Evolutionary conservation across 352 stramenopile genomes (phyloP), one percentile per base, ranked within the genome.

Genomic region (Globisporangium megalacanthum): DNA sequence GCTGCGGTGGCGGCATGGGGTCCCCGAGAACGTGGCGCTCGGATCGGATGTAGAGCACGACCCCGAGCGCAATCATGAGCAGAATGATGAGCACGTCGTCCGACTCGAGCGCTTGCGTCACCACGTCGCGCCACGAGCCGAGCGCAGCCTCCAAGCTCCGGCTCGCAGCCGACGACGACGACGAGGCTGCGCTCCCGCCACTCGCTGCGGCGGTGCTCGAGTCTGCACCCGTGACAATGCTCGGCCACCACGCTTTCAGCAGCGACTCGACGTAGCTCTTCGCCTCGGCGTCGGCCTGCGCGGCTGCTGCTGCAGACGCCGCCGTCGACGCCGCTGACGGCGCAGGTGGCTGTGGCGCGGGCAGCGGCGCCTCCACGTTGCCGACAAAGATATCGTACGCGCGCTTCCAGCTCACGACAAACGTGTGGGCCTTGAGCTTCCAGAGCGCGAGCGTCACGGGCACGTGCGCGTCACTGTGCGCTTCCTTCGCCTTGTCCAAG

Each of bases 391-490:
- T 74, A 25, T 88, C 65, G 66, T 70, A 91, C 77, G 70, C 79
- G 20, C 66, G 72, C 33, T 76, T 79, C 81, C 79, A 93, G 2
- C 60, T 70, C n/a, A 63, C 54, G 5, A 84, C 37, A 36, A 58
- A 61, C 60, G 81, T 78, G 60, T 93, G 80, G 25, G 61, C 65
- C n/a, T 73, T 72, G 64, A 92, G 61, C 49, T 94, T 94, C 79
- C 79, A 92, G 35, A 95, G 63, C 31, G 86, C 88, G n/a, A 97
- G 61, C 19, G 73, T 87, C 15, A 89, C 79, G 0, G 88, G 87
- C 14, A 93, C 87, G 39, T 75, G 67, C 1, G 89, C 88, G 46
- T 97, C 89, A 20, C 58, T 73, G 62, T 93, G 83, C 5, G 77
- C 67, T 15, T 87, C 70, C 15, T 71, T 71, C 7, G 88, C 75